Evolutionary conservation across 2,329 filamentous ascomycete species (phyloP).

Genomic region (Helminthosporium solani): DNA sequence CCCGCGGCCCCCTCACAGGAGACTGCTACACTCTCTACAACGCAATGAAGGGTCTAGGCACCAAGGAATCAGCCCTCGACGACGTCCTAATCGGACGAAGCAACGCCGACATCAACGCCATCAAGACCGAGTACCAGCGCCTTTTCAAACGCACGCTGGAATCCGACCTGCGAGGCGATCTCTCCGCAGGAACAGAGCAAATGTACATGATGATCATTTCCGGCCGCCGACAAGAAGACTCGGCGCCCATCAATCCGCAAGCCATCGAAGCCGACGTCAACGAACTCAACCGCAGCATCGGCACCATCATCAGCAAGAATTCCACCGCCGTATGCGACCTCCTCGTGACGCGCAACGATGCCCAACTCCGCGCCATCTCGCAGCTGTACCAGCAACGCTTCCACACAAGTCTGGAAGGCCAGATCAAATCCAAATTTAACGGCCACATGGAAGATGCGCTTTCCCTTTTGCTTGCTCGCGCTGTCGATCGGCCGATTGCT

Average conservation of each 20-base stretch:
- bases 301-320: slow-evolving; percentile 67
- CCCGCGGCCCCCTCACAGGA: slow-evolving; percentile 74
- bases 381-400: slow-evolving; percentile 74
- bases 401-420: slow-evolving; percentile 66
- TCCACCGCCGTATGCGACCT: slow-evolving; percentile 77
- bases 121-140: slow-evolving; percentile 75
- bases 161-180: slow-evolving; percentile 70
- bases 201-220: slow-evolving; percentile 82
- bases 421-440: slow-evolving; percentile 79
- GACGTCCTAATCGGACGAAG: slow-evolving; percentile 79
- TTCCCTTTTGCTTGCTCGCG: slow-evolving; percentile 73
- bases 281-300: slow-evolving; percentile 70
- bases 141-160: slow-evolving; percentile 68
- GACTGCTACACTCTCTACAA: slow-evolving; percentile 71
- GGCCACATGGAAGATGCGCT: slow-evolving; percentile 91
- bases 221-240: slow-evolving; percentile 75
- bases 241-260: slow-evolving; percentile 68
- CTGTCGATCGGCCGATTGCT: slow-evolving; percentile 77
- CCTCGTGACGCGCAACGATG: slow-evolving; percentile 72
- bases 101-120: slow-evolving; percentile 84
- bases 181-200: slow-evolving; percentile 81
- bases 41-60: slow-evolving; percentile 77
- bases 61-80: slow-evolving; percentile 82
- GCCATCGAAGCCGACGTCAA: slow-evolving; percentile 74
- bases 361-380: slow-evolving; percentile 79